A percentile compares a stretch with the other conserved stretches of the same genome.
Conservation (phyloP, 139 green algal species). For the Haematococcus lacustris region DNA sequence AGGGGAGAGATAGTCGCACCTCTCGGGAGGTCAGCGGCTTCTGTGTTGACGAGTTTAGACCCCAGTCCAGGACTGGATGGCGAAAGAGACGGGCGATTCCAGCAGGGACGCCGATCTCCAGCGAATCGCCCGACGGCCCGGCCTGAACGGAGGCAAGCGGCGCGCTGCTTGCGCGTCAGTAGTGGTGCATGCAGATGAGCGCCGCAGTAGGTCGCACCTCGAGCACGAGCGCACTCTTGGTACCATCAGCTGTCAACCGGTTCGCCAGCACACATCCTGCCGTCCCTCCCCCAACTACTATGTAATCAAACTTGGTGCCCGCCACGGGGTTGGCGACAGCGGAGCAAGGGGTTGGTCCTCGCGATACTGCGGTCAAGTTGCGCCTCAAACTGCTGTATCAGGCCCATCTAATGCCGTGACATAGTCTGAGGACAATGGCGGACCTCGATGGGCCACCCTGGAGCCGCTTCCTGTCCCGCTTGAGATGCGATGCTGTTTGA, state of each 20-base stretch:
- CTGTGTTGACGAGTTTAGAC: conserved; percentile 62
- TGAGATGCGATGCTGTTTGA: too few species aligned
- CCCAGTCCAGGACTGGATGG: conserved; percentile 75
- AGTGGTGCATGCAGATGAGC: not conserved
- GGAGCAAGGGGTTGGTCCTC: too few species aligned
- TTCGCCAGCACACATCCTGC: conserved; percentile 86
- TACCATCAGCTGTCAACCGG: conserved; percentile 63
- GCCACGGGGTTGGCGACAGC: not conserved
- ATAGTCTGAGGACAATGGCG: too few species aligned
- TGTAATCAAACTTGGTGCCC: conserved; percentile 78
- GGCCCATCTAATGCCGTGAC: too few species aligned
- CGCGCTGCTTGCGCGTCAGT: not conserved
- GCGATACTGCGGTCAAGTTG: too few species aligned
- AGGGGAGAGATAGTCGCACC: conserved; percentile 41
- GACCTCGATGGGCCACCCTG: too few species aligned
- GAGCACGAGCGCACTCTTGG: conserved; percentile 76
- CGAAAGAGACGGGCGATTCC: conserved; percentile 77
- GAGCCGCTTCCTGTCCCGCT: too few species aligned
- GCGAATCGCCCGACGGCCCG: conserved; percentile 25
- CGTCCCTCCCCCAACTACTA: conserved; percentile 84
- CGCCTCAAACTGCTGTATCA: too few species aligned
- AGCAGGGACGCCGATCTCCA: conserved; percentile 51
- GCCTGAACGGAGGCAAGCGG: conserved; percentile 28
- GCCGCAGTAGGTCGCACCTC: conserved; percentile 42
- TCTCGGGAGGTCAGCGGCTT: conserved; percentile 44